Evolutionary conservation across 805 yeast species (phyloP).

Genomic region (Ogataea henricii): DNA sequence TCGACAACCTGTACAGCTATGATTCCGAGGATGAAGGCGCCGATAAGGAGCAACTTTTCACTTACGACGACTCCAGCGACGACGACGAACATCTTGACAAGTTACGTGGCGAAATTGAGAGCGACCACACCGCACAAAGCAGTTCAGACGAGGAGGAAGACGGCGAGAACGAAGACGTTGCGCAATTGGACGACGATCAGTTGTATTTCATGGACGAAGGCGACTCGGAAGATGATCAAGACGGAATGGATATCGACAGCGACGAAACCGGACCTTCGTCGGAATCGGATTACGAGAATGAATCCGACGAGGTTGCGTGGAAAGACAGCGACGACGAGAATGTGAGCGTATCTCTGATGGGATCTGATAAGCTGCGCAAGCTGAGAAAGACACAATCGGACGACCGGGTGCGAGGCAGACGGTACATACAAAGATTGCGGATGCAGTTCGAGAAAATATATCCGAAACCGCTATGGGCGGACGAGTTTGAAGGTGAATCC

Average conservation of each 20-base stretch:
- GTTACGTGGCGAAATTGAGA: conserved; percentile 45
- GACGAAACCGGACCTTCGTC: conserved; percentile 31
- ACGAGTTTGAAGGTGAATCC: conserved; percentile 56
- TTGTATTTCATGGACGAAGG: conserved; percentile 57
- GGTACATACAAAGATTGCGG: conserved; percentile 40
- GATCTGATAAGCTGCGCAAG: conserved; percentile 66
- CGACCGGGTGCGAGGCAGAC: conserved; percentile 36
- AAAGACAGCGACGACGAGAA: conserved; percentile 88
- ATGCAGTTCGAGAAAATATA: conserved; percentile 70
- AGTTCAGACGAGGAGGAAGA: conserved; percentile 34
- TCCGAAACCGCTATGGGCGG: conserved; percentile 85
- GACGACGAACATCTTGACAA: conserved; percentile 38
- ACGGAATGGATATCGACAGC: conserved; percentile 38
- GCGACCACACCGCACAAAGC: conserved; percentile 35
- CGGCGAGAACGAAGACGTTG: conserved; percentile 20
- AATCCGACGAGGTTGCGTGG: conserved; percentile 59
- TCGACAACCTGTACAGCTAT: conserved; percentile 57
- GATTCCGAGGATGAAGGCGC: conserved; percentile 41
- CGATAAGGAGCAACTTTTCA: conserved; percentile 25
- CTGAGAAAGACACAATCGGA: conserved; percentile 56
- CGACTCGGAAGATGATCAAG: conserved; percentile 37
- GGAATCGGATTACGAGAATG: conserved; percentile 31
- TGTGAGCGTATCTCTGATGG: conserved; percentile 57
- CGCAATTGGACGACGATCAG: conserved; percentile 46
- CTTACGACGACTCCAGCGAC: conserved; percentile 31